Evolutionary conservation across 495 filamentous ascomycete species (phyloP), one percentile per base, ranked within the genome.

Genomic region (Schizothecium vesticola): DNA sequence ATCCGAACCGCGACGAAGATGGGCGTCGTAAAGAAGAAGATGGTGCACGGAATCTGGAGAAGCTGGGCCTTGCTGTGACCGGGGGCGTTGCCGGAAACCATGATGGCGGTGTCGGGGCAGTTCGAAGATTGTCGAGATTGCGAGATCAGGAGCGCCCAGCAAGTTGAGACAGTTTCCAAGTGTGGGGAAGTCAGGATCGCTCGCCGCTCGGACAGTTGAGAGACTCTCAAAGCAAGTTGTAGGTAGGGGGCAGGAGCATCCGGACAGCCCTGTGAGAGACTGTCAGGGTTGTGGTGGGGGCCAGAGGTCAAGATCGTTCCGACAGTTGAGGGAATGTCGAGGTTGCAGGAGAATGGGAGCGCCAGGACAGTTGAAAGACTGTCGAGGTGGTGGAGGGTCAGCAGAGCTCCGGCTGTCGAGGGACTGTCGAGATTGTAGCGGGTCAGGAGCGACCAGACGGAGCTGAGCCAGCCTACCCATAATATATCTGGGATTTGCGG

Each of bases 11-110:
- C 66, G 3, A 78, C 69, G n/a, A 80, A 71, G 3, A 76, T 3
- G 7, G 77, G 74, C 1, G 74, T 77, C 2, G 77, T 12, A n/a
- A 71, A 57, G 33, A 79, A 75, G 69, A 80, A 78, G 25, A 79
- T 65, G 22, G 74, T 74, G 21, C 75, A 77, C 8, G 78, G 78
- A 25, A 74, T 67, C 22, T 73, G 62, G 56, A 80, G 16, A 23
- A 43, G 13, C 33, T 43, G 33, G 33, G 33, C 33, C 33, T 43
- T 43, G 33, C 33, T 43, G 13, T 13, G 33, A 3, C 33, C 33
- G 33, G 33, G 13, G 33, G 33, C 13, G 13, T 43, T 43, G 43
- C 16, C 16, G 43, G 43, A n/a, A 51, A 51, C 43, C 43, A 51
- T 51, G 43, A 51, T 9, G 43, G 33, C 13, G 33, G 13, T 43